Evolutionary conservation across 176 grass and related monocot species (phyloP).

Genomic region (Oryza nivara): DNA sequence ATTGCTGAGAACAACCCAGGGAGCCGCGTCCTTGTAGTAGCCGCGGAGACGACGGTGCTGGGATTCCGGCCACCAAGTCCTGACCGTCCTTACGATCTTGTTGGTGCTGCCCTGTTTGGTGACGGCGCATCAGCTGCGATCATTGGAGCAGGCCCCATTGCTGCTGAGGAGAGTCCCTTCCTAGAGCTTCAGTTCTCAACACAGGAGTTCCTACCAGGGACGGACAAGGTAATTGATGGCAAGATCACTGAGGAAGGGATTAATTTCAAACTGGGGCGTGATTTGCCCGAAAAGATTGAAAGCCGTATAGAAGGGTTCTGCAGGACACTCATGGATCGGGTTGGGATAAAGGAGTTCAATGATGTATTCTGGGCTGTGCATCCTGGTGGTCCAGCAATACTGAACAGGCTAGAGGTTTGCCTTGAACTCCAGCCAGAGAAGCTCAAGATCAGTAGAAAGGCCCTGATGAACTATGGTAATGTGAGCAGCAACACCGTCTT

Average conservation of each 20-base stretch:
- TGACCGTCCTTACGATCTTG: constrained; percentile 81
- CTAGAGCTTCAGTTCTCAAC: constrained; percentile 73
- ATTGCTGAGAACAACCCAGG: constrained; percentile 92
- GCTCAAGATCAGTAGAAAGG: constrained; percentile 69
- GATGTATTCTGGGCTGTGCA: constrained; percentile 85
- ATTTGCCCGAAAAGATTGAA: constrained; percentile 74
- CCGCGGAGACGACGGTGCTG: constrained; percentile 82
- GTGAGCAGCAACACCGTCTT: constrained; percentile 88
- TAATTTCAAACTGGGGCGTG: constrained; percentile 80
- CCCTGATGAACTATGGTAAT: constrained; percentile 80
- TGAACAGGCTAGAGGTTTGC: constrained; percentile 71
- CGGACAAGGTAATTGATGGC: constrained; percentile 73
- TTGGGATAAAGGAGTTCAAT: constrained; percentile 70
- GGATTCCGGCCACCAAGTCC: constrained; percentile 80
- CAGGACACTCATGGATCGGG: constrained; percentile 56
- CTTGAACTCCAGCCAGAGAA: constrained; percentile 71
- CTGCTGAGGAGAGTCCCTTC: constrained; percentile 59
- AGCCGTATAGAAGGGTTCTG: constrained; percentile 77
- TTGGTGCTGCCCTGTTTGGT: constrained; percentile 86
- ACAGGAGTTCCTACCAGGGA: constrained; percentile 84
- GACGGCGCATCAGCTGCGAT: constrained; percentile 83
- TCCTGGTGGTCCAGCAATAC: constrained; percentile 79
- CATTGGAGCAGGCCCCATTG: constrained; percentile 65
- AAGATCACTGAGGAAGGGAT: constrained; percentile 81
- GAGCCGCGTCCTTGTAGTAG: constrained; percentile 70